Evolutionary conservation across 208 protist genomes (phyloP).

Genomic region (Trypanosomatidae sp.): DNA sequence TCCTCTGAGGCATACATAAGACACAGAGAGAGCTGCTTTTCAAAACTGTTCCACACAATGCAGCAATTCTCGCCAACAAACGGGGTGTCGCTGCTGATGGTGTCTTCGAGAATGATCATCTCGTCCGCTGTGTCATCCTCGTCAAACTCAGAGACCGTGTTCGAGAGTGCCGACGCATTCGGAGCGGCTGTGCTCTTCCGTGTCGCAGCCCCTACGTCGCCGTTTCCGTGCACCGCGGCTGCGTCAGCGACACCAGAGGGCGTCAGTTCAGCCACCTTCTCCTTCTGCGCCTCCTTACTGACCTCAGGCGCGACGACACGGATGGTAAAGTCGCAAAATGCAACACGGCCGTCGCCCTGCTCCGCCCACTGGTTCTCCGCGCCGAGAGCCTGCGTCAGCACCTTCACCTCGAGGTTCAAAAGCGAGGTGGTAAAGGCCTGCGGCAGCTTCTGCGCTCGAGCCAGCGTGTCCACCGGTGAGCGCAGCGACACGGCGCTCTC

Average conservation of each 20-base stretch:
- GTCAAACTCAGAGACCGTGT: constrained; percentile 24
- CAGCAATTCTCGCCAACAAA: constrained; percentile 87
- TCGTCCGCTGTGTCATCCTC: constrained; percentile 23
- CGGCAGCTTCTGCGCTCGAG: neutral
- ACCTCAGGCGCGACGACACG: constrained; percentile 32
- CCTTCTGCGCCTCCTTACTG: constrained; percentile 5
- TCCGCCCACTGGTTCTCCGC: constrained; percentile 73
- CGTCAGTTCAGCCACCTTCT: neutral
- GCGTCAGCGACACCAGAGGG: neutral
- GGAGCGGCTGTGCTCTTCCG: neutral
- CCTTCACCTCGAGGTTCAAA: constrained; percentile 74
- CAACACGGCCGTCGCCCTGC: constrained; percentile 57
- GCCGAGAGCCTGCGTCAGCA: constrained; percentile 69
- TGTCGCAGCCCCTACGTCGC: neutral
- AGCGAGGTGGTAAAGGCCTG: constrained; percentile 25
- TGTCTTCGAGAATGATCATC: constrained; percentile 69
- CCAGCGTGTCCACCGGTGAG: neutral
- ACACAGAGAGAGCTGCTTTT: constrained; percentile 71
- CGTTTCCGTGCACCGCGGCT: neutral
- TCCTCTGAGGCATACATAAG: constrained; percentile 80
- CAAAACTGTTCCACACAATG: constrained; percentile 87
- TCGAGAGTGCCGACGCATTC: neutral
- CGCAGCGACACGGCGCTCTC: neutral
- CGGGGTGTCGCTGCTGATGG: constrained; percentile 68
- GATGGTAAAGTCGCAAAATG: constrained; percentile 68